Percentiles rank a stretch among this genome's conserved stretches.
phyloP scores from a whole-genome alignment of 2,329 filamentous ascomycete species.

The Eurotiales sp. region DNA sequence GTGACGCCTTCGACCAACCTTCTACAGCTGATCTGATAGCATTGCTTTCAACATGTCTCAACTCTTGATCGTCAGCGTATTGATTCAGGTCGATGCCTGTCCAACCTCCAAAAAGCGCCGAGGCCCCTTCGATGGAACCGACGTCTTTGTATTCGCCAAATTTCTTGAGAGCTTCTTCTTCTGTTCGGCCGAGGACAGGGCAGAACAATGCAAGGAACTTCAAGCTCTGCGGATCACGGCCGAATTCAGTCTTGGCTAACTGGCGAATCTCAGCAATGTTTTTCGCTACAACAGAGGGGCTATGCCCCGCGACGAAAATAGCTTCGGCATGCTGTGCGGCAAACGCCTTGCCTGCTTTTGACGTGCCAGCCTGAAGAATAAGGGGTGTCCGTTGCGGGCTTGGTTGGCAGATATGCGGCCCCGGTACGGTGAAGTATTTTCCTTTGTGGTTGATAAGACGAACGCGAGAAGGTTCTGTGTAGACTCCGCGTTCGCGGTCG shows the following conservation, averaged over 20 bases:
- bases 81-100: conserved; percentile 62
- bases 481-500: conserved; percentile 57
- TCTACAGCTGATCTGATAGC: conserved; percentile 54
- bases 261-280: conserved; percentile 61
- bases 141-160: conserved; percentile 59
- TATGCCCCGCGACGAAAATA: conserved; percentile 66
- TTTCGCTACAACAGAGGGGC: conserved; percentile 58
- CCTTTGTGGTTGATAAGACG: conserved; percentile 64
- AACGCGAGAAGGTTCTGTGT: conserved; percentile 56
- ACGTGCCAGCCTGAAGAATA: conserved; percentile 67
- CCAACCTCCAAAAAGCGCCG: conserved; percentile 71
- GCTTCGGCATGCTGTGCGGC: conserved; percentile 68
- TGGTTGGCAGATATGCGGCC: conserved; percentile 64
- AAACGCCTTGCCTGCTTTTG: conserved; percentile 62
- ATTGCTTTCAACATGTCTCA: conserved; percentile 59
- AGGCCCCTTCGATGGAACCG: conserved; percentile 61
- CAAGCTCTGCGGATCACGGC: conserved; percentile 58
- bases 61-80: conserved; percentile 62
- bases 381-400: conserved; percentile 66
- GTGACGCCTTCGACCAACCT: conserved; percentile 52
- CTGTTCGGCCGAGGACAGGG: conserved; percentile 61
- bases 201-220: conserved; percentile 67
- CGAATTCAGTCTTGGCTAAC: conserved; percentile 49
- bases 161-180: conserved; percentile 64
- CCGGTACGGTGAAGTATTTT: conserved; percentile 61